Evolutionary conservation across 805 yeast species (phyloP), one percentile per base, ranked within the genome.

Genomic region (Wickerhamomyces chaumierensis): DNA sequence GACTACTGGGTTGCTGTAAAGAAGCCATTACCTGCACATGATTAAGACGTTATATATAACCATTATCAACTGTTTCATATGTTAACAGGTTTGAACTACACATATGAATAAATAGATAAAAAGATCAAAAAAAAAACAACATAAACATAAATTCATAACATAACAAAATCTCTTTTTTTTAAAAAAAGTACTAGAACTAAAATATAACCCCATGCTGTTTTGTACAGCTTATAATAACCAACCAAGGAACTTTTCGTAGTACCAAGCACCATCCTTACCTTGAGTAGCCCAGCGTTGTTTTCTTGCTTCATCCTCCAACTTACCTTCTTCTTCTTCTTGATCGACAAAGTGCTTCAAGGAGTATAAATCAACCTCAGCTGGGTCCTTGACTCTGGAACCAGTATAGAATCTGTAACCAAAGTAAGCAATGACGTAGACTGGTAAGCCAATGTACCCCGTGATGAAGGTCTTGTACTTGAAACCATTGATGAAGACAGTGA

Each of bases 401-500:
- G 58, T 60, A 45, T 61, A 46, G 31, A 77, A n/a, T 61, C 80
- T 80, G 65, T 74, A 78, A 5, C 83, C 85, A 44, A 69, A 48
- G 46, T 62, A 69, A 42, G 71, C 63, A 36, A 73, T 61, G 28
- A 77, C 31, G 48, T 68, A 81, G 11, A 80, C 76, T 28, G 85
- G 85, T 16, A 43, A 25, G 16, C 49, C 32, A 35, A 82, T 78
- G 60, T 82, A 81, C 34, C 88, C 87, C 27, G 90, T 80, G 52
- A 82, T 78, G 53, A 83, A 83, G 16, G 66, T 65, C 57, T 75
- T 73, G 61, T 76, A 77, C 45, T 72, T 70, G 55, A 81, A 78
- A 14, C 57, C 60, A 37, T 75, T 75, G 47, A 82, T 62, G 14
- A 84, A 84, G 2, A 73, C 73, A 2, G 68, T 57, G 57, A 71